phyloP scores from a whole-genome alignment of 179 eudicot species.

The Sideroxylon spinosum region DNA sequence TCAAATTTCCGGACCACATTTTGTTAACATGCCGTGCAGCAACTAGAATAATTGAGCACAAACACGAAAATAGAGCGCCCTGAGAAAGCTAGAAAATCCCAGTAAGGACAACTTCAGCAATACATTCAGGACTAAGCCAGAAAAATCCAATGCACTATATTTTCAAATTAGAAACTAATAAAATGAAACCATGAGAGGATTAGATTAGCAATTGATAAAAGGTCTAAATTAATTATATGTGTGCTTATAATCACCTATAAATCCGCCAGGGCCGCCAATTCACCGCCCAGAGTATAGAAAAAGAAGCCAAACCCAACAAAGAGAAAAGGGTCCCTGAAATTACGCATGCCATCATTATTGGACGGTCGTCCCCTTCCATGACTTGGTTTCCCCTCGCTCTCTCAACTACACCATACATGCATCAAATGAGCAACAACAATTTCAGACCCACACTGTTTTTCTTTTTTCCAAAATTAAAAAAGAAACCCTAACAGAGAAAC shows the following conservation, averaged over 20 bases:
- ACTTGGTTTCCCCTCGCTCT: slow-evolving; percentile 25
- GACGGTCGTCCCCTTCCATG: slow-evolving; percentile 50
- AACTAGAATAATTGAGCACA: not conserved
- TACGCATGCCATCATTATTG: slow-evolving; percentile 58
- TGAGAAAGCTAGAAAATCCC: not conserved
- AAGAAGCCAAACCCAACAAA: slow-evolving; percentile 59
- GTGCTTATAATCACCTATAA: slow-evolving; percentile 51
- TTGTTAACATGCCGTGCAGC: not conserved
- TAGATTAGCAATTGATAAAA: not conserved
- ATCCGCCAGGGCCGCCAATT: slow-evolving; percentile 99
- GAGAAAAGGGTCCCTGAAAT: slow-evolving; percentile 67
- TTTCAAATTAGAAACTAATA: not conserved
- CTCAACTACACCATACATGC: slow-evolving; percentile 24
- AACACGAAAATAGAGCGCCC: not conserved
- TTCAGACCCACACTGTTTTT: slow-evolving; percentile 3
- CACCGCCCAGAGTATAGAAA: slow-evolving; percentile 89
- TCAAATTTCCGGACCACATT: not conserved
- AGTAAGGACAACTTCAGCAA: not conserved
- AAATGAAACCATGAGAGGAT: no score
- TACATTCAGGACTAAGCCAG: not conserved
- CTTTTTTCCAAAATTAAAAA: not conserved
- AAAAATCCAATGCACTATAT: not conserved
- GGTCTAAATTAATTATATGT: not conserved
- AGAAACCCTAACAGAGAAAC: not conserved
- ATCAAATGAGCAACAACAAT: slow-evolving; percentile 1